These are phyloP conservation scores for Arxiozyma bovina DNA, from an alignment of 1,139 yeast species.

Conservation along the genomic window DNA sequence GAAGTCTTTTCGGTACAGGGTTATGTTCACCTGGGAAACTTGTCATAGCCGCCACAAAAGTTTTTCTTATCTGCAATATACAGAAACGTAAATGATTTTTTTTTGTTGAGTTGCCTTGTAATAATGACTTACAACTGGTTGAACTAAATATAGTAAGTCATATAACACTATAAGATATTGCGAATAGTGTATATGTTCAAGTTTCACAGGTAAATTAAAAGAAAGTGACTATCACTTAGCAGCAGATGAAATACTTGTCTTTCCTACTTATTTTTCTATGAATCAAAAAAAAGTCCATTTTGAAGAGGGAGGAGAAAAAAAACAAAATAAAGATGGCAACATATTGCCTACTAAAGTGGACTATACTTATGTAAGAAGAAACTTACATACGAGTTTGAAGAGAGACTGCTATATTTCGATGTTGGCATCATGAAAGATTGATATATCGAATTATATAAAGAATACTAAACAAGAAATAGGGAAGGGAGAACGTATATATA, in stretches of 20 bases:
- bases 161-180: no score
- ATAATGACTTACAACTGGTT: neutral
- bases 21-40: constrained; percentile 26
- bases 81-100: no score
- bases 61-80: neutral
- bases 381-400: no score
- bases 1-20: constrained; percentile 21
- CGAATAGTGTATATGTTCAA: neutral
- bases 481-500: neutral
- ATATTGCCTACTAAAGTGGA: no score
- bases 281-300: neutral
- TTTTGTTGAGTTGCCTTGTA: neutral
- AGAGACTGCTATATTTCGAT: no score
- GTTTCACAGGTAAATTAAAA: neutral
- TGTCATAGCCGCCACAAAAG: constrained; percentile 24
- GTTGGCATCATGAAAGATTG: no score
- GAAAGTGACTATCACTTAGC: neutral
- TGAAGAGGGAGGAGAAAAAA: no score
- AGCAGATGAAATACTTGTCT: no score
- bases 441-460: neutral
- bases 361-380: no score
- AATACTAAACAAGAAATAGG: neutral
- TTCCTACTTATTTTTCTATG: no score
- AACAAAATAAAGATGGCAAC: neutral
- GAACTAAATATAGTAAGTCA: no score